phyloP scores from a whole-genome alignment of 306 rosid species.

The Dalbergia cultrata region DNA sequence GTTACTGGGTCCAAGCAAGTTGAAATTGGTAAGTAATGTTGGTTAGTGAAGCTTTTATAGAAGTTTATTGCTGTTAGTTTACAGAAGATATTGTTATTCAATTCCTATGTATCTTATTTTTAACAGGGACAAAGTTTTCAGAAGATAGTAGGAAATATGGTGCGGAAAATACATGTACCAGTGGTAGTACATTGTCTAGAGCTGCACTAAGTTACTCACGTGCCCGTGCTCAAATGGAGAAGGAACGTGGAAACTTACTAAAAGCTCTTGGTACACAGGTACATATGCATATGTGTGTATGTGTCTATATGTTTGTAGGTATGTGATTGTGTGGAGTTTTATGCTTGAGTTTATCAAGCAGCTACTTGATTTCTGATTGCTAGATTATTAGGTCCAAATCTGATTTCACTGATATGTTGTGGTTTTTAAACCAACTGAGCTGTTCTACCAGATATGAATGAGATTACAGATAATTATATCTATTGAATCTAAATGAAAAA shows the following conservation, averaged over 20 bases:
- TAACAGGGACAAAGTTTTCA: slow-evolving; percentile 87
- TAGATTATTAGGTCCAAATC: slow-evolving; percentile 31
- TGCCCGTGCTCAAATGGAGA: slow-evolving; percentile 94
- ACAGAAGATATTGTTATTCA: slow-evolving; percentile 36
- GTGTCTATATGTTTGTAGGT: neutral
- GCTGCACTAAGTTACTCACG: slow-evolving; percentile 81
- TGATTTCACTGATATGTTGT: slow-evolving; percentile 25
- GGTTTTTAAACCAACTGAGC: neutral
- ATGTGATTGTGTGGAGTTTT: slow-evolving; percentile 11
- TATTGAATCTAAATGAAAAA: slow-evolving; percentile 34
- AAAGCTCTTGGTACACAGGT: slow-evolving; percentile 98
- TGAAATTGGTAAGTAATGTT: slow-evolving; percentile 75
- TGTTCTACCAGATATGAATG: slow-evolving; percentile 28
- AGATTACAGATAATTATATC: slow-evolving; percentile 21
- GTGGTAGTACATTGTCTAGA: slow-evolving; percentile 79
- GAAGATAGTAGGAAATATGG: slow-evolving; percentile 98
- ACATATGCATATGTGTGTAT: neutral
- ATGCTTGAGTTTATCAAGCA: slow-evolving; percentile 24
- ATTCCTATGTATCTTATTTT: slow-evolving; percentile 39
- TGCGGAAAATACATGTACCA: slow-evolving; percentile 87
- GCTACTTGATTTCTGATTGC: slow-evolving; percentile 29
- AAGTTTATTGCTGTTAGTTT: slow-evolving; percentile 19
- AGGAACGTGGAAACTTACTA: slow-evolving; percentile 85
- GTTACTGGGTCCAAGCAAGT: slow-evolving; percentile 97
- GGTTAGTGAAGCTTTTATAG: slow-evolving; percentile 36